Conservation (phyloP, 805 yeast species). For the Myxozyma sirexii region DNA sequence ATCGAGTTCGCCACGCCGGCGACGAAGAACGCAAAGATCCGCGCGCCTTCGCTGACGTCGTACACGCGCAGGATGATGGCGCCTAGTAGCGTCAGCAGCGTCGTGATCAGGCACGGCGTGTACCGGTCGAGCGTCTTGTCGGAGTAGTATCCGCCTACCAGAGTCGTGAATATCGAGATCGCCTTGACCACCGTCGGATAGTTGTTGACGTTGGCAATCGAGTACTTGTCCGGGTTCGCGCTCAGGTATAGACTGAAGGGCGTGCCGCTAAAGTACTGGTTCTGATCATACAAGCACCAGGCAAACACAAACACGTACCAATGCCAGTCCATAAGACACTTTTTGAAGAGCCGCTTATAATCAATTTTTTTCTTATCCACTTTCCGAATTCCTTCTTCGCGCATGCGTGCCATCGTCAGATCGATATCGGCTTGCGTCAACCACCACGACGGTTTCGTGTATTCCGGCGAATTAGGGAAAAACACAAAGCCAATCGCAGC, state of each 20-base stretch:
- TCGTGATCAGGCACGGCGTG: conserved; percentile 60
- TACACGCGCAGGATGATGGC: conserved; percentile 65
- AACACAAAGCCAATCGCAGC: conserved; percentile 47
- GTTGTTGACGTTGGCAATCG: conserved; percentile 44
- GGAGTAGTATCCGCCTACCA: conserved; percentile 22
- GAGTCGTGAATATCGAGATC: conserved; percentile 43
- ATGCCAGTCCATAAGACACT: conserved; percentile 42
- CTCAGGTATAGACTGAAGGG: conserved; percentile 46
- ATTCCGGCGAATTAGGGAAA: conserved; percentile 58
- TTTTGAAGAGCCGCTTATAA: conserved; percentile 40
- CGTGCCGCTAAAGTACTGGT: conserved; percentile 14
- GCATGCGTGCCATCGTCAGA: conserved; percentile 42
- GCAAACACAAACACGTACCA: conserved; percentile 40
- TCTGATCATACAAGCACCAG: conserved; percentile 27
- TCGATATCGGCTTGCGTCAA: conserved; percentile 42
- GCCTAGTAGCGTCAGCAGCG: conserved; percentile 73
- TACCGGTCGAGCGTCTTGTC: conserved; percentile 29
- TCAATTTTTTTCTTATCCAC: conserved; percentile 37
- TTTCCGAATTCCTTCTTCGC: conserved; percentile 37
- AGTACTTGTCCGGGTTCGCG: conserved; percentile 40
- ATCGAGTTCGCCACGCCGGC: conserved; percentile 12
- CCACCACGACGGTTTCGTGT: conserved; percentile 42
- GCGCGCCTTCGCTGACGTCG: conserved; percentile 28
- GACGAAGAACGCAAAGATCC: conserved; percentile 20
- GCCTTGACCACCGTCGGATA: conserved; percentile 49